Evolutionary conservation across 1,284 basidiomycete genomes (phyloP).

Genomic region (Gymnopus androsaceus): DNA sequence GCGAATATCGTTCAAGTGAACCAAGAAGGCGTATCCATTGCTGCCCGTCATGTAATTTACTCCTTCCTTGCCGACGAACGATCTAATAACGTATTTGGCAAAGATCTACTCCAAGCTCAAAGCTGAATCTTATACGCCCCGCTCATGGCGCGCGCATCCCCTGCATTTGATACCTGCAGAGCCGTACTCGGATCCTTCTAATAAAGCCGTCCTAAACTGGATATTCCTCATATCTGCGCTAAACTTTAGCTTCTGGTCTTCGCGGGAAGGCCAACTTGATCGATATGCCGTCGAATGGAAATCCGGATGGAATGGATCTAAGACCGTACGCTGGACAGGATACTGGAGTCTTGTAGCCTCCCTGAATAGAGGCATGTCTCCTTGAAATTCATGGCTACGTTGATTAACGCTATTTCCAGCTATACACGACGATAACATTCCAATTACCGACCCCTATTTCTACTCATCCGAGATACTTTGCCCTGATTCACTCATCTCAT

Average conservation of each 20-base stretch:
- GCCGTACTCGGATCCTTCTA: conserved; percentile 56
- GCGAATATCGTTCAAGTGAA: conserved; percentile 61
- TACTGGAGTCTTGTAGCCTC: conserved; percentile 84
- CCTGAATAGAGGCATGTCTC: conserved; percentile 64
- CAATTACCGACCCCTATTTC: conserved; percentile 74
- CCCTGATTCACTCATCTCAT: conserved; percentile 63
- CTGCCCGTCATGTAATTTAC: conserved; percentile 60
- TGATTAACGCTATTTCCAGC: conserved; percentile 30
- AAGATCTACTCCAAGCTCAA: conserved; percentile 64
- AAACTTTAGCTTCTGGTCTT: conserved; percentile 88
- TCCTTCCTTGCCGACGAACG: conserved; percentile 7
- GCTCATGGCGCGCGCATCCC: conserved; percentile 76
- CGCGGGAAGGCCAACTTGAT: conserved; percentile 52
- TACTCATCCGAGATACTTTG: conserved; percentile 68
- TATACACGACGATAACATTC: conserved; percentile 62
- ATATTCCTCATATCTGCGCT: conserved; percentile 81
- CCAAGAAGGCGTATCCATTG: conserved; percentile 55
- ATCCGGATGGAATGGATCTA: conserved; percentile 55
- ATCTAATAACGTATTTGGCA: conserved; percentile 7
- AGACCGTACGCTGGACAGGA: conserved; percentile 60
- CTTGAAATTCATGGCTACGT: background rate
- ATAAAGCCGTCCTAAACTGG: conserved; percentile 69
- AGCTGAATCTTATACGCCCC: conserved; percentile 68
- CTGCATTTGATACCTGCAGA: conserved; percentile 72
- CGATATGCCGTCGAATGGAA: conserved; percentile 79